These are phyloP conservation scores for Penicillium subrubescens DNA, from an alignment of 495 filamentous ascomycete species.

Conservation along the genomic window DNA sequence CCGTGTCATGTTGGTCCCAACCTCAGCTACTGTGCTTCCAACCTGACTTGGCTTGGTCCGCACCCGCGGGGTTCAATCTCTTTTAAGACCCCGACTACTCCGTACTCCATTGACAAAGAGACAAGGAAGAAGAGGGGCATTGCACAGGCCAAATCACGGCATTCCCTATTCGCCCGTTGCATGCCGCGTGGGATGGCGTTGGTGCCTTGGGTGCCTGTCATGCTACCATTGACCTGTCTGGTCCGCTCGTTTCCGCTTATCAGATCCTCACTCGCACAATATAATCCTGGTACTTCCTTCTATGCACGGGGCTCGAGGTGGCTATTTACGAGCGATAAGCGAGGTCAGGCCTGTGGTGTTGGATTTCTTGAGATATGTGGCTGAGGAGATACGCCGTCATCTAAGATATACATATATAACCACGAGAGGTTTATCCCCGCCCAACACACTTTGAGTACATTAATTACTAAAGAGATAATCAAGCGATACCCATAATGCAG, in stretches of 20 bases:
- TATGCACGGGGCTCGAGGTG: neutral
- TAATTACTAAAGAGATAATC: neutral
- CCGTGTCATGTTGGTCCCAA: constrained; percentile 7
- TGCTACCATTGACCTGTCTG: constrained; percentile 11
- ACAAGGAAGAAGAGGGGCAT: constrained; percentile 1
- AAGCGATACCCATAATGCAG: neutral
- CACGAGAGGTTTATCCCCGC: too few relatives aligned
- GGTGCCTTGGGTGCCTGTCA: neutral
- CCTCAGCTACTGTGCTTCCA: neutral
- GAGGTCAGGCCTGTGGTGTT: neutral
- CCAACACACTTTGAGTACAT: neutral
- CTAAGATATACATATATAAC: too few relatives aligned
- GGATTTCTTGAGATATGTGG: neutral
- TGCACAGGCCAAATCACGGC: neutral
- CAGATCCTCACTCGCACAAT: constrained; percentile 1
- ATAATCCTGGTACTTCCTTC: neutral
- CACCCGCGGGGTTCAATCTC: neutral
- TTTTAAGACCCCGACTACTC: neutral
- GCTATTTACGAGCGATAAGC: neutral
- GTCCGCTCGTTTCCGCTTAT: constrained; percentile 4
- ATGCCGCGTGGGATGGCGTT: constrained; percentile 1
- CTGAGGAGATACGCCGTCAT: neutral
- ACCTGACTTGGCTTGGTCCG: neutral
- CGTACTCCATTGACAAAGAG: neutral
- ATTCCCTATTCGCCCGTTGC: neutral